These are phyloP conservation scores for Diaporthe helianthi DNA, from an alignment of 2,329 filamentous ascomycete genomes.

Conservation along the genomic window DNA sequence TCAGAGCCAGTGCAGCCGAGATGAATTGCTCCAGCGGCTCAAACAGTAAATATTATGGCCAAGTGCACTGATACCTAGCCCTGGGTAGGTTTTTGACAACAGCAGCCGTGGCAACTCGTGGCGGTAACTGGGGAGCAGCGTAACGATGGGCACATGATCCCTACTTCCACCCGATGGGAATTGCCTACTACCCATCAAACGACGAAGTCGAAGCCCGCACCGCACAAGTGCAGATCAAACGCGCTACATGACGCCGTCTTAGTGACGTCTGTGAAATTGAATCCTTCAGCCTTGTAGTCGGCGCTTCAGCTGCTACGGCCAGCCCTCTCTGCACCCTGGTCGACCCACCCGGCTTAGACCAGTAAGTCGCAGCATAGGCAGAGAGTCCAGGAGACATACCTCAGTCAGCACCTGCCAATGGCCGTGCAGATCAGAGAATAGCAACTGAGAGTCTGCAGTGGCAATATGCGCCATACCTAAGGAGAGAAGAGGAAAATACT, in stretches of 20 bases:
- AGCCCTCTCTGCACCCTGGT: neutral
- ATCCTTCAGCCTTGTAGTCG: neutral
- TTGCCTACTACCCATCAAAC: neutral
- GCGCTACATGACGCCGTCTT: neutral
- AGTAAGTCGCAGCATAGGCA: neutral
- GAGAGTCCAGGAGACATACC: neutral
- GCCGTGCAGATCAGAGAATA: neutral
- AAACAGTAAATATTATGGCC: too few relatives aligned
- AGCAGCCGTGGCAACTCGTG: neutral
- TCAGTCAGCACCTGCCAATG: neutral
- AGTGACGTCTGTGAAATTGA: neutral
- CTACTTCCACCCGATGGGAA: too few relatives aligned
- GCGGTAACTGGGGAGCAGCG: neutral
- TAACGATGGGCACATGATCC: neutral
- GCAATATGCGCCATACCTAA: neutral
- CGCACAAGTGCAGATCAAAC: neutral
- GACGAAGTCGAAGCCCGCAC: neutral
- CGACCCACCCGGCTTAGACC: neutral
- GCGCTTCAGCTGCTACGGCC: neutral
- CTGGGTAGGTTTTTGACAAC: neutral
- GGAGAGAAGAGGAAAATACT: neutral
- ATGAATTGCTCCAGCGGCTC: conserved; percentile 15
- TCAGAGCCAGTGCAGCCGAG: conserved; percentile 18
- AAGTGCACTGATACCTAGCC: too few relatives aligned
- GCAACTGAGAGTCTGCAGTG: neutral